Percentiles rank a stretch among this genome's conserved stretches.
phyloP scores from a whole-genome alignment of 306 rosid species.

The Fragaria iinumae region DNA sequence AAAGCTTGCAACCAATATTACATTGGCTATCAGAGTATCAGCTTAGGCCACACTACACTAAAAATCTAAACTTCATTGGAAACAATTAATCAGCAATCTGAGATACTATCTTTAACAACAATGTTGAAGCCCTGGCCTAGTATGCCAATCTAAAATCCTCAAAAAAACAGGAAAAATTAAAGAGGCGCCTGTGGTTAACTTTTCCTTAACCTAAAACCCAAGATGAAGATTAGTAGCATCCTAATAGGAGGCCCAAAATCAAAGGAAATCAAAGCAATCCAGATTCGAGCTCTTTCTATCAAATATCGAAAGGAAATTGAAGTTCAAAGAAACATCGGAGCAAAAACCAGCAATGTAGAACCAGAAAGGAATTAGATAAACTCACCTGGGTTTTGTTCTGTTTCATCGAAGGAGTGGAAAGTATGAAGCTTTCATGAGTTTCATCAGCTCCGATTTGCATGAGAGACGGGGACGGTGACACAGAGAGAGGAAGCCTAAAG shows the following conservation, averaged over 20 bases:
- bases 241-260: not conserved
- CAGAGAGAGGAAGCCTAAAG: not conserved
- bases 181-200: not conserved
- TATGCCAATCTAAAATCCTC: not conserved
- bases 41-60: not conserved
- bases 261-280: not conserved
- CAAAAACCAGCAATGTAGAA: not conserved
- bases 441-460: not conserved
- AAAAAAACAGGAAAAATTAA: not conserved
- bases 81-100: not conserved
- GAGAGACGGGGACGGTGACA: not conserved
- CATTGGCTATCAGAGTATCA: not conserved
- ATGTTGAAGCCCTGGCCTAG: not conserved
- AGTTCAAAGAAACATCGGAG: not conserved
- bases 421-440: not conserved
- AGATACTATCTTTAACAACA: not conserved
- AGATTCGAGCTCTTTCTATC: not conserved
- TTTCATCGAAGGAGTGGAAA: not conserved
- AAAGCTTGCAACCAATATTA: not conserved
- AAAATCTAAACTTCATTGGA: not conserved
- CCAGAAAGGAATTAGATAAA: not conserved
- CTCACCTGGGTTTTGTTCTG: not conserved
- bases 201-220: not conserved
- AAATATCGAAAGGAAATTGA: not conserved
- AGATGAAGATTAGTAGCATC: not conserved